phyloP scores from a whole-genome alignment of 2,329 filamentous ascomycete genomes.

The Phialophora tarda region DNA sequence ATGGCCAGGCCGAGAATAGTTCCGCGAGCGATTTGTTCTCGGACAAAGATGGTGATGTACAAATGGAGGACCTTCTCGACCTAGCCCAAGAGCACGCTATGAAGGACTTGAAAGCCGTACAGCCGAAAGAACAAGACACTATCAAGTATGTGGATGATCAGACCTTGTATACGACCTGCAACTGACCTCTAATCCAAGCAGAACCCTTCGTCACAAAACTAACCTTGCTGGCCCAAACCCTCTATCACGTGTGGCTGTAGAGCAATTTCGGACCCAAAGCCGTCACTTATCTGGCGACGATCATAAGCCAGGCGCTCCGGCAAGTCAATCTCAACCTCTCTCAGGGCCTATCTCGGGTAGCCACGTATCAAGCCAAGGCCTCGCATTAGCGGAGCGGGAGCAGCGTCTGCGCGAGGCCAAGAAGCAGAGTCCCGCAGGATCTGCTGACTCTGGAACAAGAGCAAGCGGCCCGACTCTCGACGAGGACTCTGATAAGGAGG shows the following conservation, averaged over 20 bases:
- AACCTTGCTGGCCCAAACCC: constrained; percentile 13
- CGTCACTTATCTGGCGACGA: constrained; percentile 9
- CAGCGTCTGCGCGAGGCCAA: constrained; percentile 12
- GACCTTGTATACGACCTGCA: not conserved
- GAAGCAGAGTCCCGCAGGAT: not conserved
- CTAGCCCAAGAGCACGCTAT: constrained; percentile 15
- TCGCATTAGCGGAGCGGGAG: constrained; percentile 14
- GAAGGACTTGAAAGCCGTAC: constrained; percentile 2
- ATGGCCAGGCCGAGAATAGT: constrained; percentile 1
- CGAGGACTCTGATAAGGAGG: not conserved
- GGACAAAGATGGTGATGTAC: constrained; percentile 6
- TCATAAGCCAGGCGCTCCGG: not conserved
- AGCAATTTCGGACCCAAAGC: constrained; percentile 22
- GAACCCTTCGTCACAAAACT: constrained; percentile 6
- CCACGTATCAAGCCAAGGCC: not conserved
- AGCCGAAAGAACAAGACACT: constrained; percentile 4
- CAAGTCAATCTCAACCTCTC: not conserved
- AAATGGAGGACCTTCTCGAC: constrained; percentile 21
- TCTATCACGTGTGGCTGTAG: constrained; percentile 23
- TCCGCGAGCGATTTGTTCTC: not conserved
- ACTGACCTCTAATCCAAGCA: constrained; percentile 7
- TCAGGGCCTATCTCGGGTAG: not conserved
- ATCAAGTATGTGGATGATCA: constrained; percentile 18
- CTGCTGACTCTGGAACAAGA: not conserved
- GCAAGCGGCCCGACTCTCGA: constrained; percentile 11